phyloP scores from a whole-genome alignment of 2,329 filamentous ascomycete genomes.

The Fonsecaea monophora region DNA sequence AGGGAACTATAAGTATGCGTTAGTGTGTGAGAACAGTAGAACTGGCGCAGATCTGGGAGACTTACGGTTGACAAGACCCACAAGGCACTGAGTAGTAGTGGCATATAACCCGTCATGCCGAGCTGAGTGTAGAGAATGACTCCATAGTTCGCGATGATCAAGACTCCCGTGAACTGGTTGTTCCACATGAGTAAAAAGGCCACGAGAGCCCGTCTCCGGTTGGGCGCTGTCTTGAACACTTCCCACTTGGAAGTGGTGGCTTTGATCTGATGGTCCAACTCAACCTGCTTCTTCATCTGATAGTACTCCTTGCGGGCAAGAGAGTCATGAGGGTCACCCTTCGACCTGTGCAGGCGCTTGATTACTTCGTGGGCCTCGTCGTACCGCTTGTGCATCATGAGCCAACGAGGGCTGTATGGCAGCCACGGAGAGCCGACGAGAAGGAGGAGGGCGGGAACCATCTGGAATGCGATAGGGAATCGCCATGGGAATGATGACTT shows the following conservation, averaged over 20 bases:
- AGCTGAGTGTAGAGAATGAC: slow-evolving; percentile 50
- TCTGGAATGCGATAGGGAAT: slow-evolving; percentile 52
- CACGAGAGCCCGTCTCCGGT: slow-evolving; percentile 50
- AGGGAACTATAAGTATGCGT: slow-evolving; percentile 36
- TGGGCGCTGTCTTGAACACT: slow-evolving; percentile 52
- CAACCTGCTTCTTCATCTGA: slow-evolving; percentile 54
- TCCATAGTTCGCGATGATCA: slow-evolving; percentile 50
- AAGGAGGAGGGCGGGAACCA: slow-evolving; percentile 50
- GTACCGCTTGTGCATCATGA: slow-evolving; percentile 51
- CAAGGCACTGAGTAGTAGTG: slow-evolving; percentile 53
- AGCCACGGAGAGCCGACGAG: slow-evolving; percentile 49
- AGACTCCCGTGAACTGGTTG: slow-evolving; percentile 47
- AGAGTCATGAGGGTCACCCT: slow-evolving; percentile 48
- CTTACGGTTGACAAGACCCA: slow-evolving; percentile 50
- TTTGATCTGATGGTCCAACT: slow-evolving; percentile 48
- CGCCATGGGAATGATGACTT: slow-evolving; percentile 44
- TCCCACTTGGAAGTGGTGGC: slow-evolving; percentile 47
- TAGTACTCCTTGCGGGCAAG: slow-evolving; percentile 51
- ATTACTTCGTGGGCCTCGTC: slow-evolving; percentile 54
- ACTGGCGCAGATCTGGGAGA: background rate
- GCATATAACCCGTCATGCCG: slow-evolving; percentile 48
- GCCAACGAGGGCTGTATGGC: slow-evolving; percentile 60
- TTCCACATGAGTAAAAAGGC: slow-evolving; percentile 52
- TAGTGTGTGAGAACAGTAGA: background rate
- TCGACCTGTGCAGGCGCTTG: slow-evolving; percentile 52